phyloP scores from a whole-genome alignment of 1,139 yeast species.

The Eremothecium coryli region DNA sequence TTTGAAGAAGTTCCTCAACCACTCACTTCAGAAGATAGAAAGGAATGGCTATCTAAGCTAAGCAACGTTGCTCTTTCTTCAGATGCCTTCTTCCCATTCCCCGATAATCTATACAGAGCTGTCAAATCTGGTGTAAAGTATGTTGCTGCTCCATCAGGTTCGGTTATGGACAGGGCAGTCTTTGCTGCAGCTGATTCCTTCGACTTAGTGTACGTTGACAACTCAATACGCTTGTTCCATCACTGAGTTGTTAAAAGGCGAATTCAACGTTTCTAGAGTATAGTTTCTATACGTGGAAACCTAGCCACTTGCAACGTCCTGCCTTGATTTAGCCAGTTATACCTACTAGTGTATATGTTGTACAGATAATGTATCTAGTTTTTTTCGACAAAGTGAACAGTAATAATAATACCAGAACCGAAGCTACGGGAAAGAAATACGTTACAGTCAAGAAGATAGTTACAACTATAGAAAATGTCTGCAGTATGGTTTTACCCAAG shows the following conservation, averaged over 20 bases:
- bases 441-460: not conserved
- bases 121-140: constrained; percentile 92
- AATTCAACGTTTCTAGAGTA: not conserved
- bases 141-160: constrained; percentile 94
- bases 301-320: too few species aligned
- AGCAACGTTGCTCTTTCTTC: constrained; percentile 84
- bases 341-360: not conserved
- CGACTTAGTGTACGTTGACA: constrained; percentile 82
- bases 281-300: not conserved
- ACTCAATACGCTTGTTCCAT: constrained; percentile 95
- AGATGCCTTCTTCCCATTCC: constrained; percentile 99
- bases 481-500: constrained; percentile 92
- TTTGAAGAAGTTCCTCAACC: constrained; percentile 79
- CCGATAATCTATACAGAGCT: constrained; percentile 97
- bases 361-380: not conserved
- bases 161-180: constrained; percentile 96
- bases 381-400: not conserved
- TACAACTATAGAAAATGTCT: constrained; percentile 37
- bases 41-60: constrained; percentile 75
- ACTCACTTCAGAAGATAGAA: constrained; percentile 71
- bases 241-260: constrained; percentile 41
- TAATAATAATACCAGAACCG: not conserved
- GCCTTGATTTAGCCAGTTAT: too few species aligned
- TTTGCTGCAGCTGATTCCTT: constrained; percentile 89
- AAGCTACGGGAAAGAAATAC: not conserved